Conservation (phyloP, 164 flowering plant genomes). For the Litsea cubeba region DNA sequence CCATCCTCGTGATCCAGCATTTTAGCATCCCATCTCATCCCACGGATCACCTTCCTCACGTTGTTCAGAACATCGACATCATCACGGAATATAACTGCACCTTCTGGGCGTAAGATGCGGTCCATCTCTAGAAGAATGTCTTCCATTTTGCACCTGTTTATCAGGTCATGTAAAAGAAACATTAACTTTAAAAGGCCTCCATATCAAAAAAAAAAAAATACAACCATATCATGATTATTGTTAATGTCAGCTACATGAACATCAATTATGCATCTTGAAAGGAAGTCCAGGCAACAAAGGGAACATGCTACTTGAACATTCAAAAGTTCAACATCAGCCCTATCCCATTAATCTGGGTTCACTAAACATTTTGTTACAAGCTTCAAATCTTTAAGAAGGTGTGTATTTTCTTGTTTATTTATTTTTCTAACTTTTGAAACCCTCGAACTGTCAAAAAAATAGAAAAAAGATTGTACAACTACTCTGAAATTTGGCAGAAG, state of each 20-base stretch:
- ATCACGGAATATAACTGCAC: constrained; percentile 67
- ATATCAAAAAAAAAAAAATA: background rate
- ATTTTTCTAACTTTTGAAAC: no score
- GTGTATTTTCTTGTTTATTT: no score
- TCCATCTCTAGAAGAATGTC: constrained; percentile 88
- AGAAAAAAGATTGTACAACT: no score
- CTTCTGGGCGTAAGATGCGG: constrained; percentile 75
- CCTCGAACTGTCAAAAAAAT: no score
- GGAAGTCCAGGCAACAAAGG: background rate
- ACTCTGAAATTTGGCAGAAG: constrained; percentile 1
- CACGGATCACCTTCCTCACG: constrained; percentile 49
- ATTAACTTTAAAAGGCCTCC: background rate
- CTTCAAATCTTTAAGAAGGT: background rate
- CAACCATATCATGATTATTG: background rate
- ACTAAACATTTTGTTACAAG: background rate
- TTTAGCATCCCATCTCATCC: constrained; percentile 70
- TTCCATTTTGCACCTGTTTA: constrained; percentile 60
- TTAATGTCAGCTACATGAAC: no score
- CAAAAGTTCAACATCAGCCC: background rate
- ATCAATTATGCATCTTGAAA: background rate
- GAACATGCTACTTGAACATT: background rate
- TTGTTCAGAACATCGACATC: constrained; percentile 58
- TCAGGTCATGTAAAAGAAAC: background rate
- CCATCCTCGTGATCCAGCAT: constrained; percentile 83
- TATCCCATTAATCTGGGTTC: no score